A percentile compares a stretch with the other conserved stretches of the same genome.
Conservation (phyloP, 495 filamentous ascomycete species). For the Daldinia caldariorum region DNA sequence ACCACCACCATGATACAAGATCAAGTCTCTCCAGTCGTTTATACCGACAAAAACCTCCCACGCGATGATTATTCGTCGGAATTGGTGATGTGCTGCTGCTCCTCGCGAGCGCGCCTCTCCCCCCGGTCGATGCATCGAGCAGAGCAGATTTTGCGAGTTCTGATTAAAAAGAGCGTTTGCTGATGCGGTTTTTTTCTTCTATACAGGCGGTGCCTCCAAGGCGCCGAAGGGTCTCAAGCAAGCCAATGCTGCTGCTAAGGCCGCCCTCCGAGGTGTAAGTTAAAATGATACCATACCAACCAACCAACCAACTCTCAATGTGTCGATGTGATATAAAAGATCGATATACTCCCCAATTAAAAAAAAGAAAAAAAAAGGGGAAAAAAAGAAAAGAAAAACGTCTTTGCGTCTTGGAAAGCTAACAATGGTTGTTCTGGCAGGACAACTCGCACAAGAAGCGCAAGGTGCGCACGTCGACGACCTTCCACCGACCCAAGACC, state of each 20-base stretch:
- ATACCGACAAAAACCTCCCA: conserved; percentile 21
- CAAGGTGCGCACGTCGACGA: conserved; percentile 91
- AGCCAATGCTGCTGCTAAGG: conserved; percentile 92
- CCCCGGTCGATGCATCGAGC: conserved; percentile 57
- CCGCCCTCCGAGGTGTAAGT: conserved; percentile 88
- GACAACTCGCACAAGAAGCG: conserved; percentile 82
- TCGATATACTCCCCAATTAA: background rate
- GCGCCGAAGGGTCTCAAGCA: conserved; percentile 73
- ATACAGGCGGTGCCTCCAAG: conserved; percentile 71
- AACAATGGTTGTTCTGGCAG: conserved; percentile 6
- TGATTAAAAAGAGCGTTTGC: conserved; percentile 60
- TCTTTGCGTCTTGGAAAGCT: conserved; percentile 16
- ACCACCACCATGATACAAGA: background rate
- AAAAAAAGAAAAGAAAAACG: background rate
- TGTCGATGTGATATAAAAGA: background rate
- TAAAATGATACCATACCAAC: background rate
- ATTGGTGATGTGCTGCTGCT: conserved; percentile 24
- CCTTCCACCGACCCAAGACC: conserved; percentile 87
- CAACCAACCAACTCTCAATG: background rate
- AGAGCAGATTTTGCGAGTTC: conserved; percentile 72
- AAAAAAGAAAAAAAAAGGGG: too few species aligned
- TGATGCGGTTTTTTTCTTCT: conserved; percentile 53
- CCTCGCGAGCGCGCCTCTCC: conserved; percentile 42
- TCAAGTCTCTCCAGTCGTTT: conserved; percentile 31
- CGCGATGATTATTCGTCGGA: conserved; percentile 38